phyloP scores from a whole-genome alignment of 2,329 filamentous ascomycete genomes.

The Cladophialophora exuberans region DNA sequence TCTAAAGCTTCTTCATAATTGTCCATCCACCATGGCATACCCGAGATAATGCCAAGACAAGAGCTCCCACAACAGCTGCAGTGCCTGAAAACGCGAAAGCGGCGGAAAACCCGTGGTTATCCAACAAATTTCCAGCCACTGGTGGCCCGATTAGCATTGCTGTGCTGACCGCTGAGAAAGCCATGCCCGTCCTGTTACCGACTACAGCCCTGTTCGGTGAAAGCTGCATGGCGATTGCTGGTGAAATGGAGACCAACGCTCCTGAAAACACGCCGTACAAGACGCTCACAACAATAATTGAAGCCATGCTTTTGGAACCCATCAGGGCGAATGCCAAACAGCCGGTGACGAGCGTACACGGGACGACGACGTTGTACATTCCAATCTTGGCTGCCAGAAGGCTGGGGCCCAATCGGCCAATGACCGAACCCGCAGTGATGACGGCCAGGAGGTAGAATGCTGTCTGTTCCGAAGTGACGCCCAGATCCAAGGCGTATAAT shows the following conservation, averaged over 20 bases:
- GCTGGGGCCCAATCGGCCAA: background rate
- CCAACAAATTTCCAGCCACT: background rate
- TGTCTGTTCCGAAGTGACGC: background rate
- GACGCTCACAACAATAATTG: background rate
- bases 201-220: slow-evolving; percentile 38
- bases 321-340: background rate
- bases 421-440: background rate
- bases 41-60: background rate
- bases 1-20: background rate
- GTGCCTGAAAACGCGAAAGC: background rate
- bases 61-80: background rate
- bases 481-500: background rate
- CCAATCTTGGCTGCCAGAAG: background rate
- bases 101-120: background rate
- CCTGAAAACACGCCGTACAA: slow-evolving; percentile 2
- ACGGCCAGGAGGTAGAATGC: background rate
- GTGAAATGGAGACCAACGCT: slow-evolving; percentile 13
- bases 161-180: slow-evolving; percentile 30
- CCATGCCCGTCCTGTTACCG: slow-evolving; percentile 50
- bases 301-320: background rate
- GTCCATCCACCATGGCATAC: background rate
- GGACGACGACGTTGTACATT: background rate
- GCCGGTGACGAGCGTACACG: background rate
- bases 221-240: slow-evolving; percentile 41
- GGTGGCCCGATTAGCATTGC: background rate